Base-by-base conservation (phyloP, 2,329 filamentous ascomycete genomes). In the Trichoderma hamatum region DNA sequence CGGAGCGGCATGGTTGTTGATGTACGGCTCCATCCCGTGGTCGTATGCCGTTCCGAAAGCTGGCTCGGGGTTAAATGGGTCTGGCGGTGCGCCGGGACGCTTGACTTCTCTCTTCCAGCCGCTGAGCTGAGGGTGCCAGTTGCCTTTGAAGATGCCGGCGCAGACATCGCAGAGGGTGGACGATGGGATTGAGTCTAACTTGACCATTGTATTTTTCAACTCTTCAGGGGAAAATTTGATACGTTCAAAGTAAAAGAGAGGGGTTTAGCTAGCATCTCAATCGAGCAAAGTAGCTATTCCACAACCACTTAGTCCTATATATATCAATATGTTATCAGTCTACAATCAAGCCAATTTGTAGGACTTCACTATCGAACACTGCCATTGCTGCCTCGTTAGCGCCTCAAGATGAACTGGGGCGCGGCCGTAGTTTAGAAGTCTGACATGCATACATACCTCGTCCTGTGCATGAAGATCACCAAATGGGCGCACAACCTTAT, bases 21-120 rank as follows among this genome's bases (percentile, higher is more conserved):
- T 16, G 32, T 54, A 54, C 49, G 61, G 61, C 49, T 64, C 51
- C 61, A 64, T 64, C 21, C 61, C 61, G 49, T 64, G 61, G 32
- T 64, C 49, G 49, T 64, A 64, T 6, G 61, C 61, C 49, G 61
- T 64, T 16, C 61, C 61, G 19, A 54, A 64, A 5, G 46, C 51
- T 5, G 49, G 61, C 24, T 64, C 61, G 1, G 61, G 61, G 49
- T 55, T 36, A 9, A 64, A 43, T 5, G 61, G 61, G 13, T 64
- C 61, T 0, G 49, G 49, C 6, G 49, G 49, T 4, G 61, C 61
- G 32, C 10, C 10, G 6, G 61, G 61, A 1, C 19, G 7, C 19
- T 43, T 64, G 61, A 43, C 21, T 21, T 21, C 30, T 19, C 61
- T 39, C 24, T 64, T 64, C 61, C 61, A 64, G 49, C 61, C 61